Conservation (phyloP, 441 rosid species). For the Euphorbia celastroides region DNA sequence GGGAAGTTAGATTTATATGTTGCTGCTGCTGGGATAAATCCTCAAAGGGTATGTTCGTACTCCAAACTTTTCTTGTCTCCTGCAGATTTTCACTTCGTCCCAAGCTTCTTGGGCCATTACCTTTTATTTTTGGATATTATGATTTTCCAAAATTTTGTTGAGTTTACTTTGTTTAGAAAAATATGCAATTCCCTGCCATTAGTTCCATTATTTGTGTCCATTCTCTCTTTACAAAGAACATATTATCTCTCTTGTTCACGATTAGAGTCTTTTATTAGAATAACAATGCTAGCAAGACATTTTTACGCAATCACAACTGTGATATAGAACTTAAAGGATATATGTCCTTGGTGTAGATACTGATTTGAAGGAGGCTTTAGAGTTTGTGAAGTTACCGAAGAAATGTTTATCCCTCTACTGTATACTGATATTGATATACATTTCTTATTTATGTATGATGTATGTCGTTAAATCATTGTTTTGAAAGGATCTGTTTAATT, state of each 20-base stretch:
- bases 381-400: neutral
- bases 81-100: neutral
- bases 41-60: conserved; percentile 70
- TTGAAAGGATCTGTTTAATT: neutral
- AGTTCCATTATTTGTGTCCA: neutral
- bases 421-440: neutral
- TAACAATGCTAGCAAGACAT: too few species aligned
- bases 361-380: neutral
- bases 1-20: conserved; percentile 98
- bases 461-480: neutral
- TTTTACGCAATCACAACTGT: too few species aligned
- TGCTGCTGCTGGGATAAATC: conserved; percentile 99
- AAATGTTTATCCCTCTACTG: too few species aligned
- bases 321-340: neutral
- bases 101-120: neutral
- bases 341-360: neutral
- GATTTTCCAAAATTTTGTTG: neutral
- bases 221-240: neutral
- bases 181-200: neutral
- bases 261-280: neutral
- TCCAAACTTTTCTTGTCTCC: neutral
- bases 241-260: neutral
- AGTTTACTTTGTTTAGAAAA: neutral
- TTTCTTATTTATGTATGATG: neutral
- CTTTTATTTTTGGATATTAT: neutral